phyloP scores from a whole-genome alignment of 345 rosid species.

The Citrus sp. region DNA sequence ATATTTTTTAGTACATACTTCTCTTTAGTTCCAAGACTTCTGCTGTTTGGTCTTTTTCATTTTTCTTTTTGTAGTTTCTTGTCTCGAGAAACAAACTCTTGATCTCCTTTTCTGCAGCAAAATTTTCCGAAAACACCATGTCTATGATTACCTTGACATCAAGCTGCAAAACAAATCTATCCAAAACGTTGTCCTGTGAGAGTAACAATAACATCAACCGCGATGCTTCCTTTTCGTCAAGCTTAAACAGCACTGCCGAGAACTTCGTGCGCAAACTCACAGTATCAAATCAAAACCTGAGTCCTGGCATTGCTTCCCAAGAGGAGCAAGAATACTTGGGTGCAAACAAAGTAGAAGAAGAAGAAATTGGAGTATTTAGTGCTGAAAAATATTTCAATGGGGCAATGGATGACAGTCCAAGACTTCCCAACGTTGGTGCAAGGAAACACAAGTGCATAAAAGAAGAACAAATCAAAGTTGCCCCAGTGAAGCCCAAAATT shows the following conservation, averaged over 20 bases:
- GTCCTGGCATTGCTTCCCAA: conserved; percentile 6
- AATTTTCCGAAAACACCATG: conserved; percentile 3
- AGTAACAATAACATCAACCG: conserved; percentile 21
- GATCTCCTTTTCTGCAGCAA: conserved; percentile 14
- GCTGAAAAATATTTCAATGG: conserved; percentile 88
- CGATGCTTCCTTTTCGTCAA: conserved; percentile 53
- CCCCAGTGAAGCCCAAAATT: conserved; percentile 24
- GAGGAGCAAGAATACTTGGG: conserved; percentile 20
- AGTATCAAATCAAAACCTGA: conserved; percentile 16
- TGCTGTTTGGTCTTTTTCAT: conserved; percentile 26
- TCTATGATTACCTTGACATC: conserved; percentile 34
- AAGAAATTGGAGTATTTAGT: conserved; percentile 73
- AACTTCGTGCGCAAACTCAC: conserved; percentile 31
- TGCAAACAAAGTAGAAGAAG: conserved; percentile 44
- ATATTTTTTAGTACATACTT: neutral
- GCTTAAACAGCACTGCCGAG: conserved; percentile 41
- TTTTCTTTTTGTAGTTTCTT: conserved; percentile 10
- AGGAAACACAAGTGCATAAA: conserved; percentile 16
- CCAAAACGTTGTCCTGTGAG: conserved; percentile 27
- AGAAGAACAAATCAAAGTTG: conserved; percentile 8
- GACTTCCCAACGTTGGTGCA: conserved; percentile 21
- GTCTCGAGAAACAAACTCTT: neutral
- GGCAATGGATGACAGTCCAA: conserved; percentile 43
- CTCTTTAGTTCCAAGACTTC: neutral
- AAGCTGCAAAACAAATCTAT: conserved; percentile 16